Percentiles rank a stretch among this genome's conserved stretches.
These are phyloP conservation scores for Botrytis hyacinthi DNA, from an alignment of 2,329 filamentous ascomycete species.

Conservation along the genomic window DNA sequence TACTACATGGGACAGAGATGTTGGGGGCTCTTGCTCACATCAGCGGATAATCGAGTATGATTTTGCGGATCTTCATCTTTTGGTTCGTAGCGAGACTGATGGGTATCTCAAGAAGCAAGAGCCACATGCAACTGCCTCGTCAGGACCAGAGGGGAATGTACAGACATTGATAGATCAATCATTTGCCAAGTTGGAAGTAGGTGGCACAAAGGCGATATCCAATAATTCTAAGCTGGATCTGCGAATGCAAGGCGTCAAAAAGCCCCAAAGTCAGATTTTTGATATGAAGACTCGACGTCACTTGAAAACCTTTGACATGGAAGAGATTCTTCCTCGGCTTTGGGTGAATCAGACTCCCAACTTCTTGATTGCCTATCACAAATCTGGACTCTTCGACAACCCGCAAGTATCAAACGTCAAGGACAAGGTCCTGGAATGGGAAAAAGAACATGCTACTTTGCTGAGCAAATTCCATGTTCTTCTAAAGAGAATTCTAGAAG, in stretches of 20 bases:
- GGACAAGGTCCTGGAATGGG: slow-evolving; percentile 25
- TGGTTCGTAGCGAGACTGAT: slow-evolving; percentile 59
- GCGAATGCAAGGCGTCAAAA: slow-evolving; percentile 39
- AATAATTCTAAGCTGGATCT: slow-evolving; percentile 39
- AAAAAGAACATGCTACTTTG: slow-evolving; percentile 23
- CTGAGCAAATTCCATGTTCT: slow-evolving; percentile 30
- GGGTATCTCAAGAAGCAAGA: slow-evolving; percentile 46
- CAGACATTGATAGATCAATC: slow-evolving; percentile 26
- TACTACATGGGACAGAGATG: slow-evolving; percentile 58
- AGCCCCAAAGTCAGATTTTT: slow-evolving; percentile 36
- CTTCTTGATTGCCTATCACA: slow-evolving; percentile 52
- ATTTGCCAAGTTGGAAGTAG: slow-evolving; percentile 13
- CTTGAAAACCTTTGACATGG: slow-evolving; percentile 25
- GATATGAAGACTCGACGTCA: slow-evolving; percentile 47
- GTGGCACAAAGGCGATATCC: slow-evolving; percentile 38
- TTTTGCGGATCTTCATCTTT: slow-evolving; percentile 51
- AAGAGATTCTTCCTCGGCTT: slow-evolving; percentile 45
- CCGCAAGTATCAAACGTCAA: slow-evolving; percentile 25
- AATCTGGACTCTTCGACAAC: slow-evolving; percentile 42
- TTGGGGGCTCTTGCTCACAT: slow-evolving; percentile 56
- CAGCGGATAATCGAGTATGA: slow-evolving; percentile 60
- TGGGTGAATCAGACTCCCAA: slow-evolving; percentile 52
- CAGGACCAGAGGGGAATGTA: too few species aligned
- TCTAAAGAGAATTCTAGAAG: slow-evolving; percentile 30
- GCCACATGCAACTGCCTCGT: not conserved